These are phyloP conservation scores for Suhomyces faveliae DNA, from an alignment of 805 yeast species.

Conservation along the genomic window DNA sequence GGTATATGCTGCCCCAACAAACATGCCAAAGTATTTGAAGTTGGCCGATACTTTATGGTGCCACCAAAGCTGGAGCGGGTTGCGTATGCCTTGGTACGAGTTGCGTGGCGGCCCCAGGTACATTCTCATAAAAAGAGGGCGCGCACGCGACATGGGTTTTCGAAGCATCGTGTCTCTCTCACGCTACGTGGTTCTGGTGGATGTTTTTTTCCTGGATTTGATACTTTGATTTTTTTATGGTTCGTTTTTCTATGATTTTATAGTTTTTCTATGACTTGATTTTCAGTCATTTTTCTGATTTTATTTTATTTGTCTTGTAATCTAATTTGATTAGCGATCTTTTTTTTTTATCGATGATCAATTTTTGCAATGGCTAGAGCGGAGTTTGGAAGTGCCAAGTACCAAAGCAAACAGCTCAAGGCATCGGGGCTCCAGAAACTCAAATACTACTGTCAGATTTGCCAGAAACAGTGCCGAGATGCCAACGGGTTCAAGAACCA, in stretches of 20 bases:
- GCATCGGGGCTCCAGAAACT: conserved; percentile 83
- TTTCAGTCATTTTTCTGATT: too few species aligned
- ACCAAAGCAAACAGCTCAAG: conserved; percentile 72
- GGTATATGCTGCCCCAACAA: conserved; percentile 25
- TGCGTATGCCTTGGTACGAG: conserved; percentile 25
- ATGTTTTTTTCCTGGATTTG: too few species aligned
- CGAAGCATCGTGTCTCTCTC: too few species aligned
- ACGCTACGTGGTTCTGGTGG: too few species aligned
- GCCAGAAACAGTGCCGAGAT: conserved; percentile 92
- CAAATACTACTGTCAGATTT: conserved; percentile 85
- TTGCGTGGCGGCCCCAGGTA: conserved; percentile 30
- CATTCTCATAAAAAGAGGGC: neutral
- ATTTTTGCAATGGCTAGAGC: conserved; percentile 28
- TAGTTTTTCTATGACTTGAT: too few species aligned
- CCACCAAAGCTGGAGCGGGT: conserved; percentile 27
- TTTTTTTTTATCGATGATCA: neutral
- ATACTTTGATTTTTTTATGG: too few species aligned
- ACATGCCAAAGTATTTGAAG: conserved; percentile 27
- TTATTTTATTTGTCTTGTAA: neutral
- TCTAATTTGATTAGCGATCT: neutral
- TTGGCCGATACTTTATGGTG: conserved; percentile 23
- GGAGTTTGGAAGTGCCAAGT: conserved; percentile 53
- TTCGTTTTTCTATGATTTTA: too few species aligned
- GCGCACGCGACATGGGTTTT: too few species aligned
- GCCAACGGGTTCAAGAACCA: conserved; percentile 95